These are phyloP conservation scores for Styphnolobium japonicum DNA, from an alignment of 306 rosid species.

Conservation along the genomic window DNA sequence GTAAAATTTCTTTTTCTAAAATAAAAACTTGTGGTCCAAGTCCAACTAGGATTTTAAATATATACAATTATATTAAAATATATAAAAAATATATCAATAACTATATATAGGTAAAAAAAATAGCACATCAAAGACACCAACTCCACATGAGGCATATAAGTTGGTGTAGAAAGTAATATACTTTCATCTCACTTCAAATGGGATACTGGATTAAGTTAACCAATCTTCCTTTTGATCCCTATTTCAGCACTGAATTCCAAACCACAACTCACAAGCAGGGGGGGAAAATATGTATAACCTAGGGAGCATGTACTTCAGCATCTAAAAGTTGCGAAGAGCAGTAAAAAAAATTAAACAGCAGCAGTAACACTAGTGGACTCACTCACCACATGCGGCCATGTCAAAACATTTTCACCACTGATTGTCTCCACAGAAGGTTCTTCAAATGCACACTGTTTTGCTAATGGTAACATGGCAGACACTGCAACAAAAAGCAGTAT, in stretches of 20 bases:
- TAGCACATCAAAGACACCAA: background rate
- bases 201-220: background rate
- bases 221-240: background rate
- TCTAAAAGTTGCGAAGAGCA: background rate
- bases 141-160: background rate
- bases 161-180: background rate
- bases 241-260: background rate
- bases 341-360: background rate
- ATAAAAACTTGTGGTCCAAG: background rate
- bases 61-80: background rate
- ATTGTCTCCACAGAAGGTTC: slow-evolving; percentile 83
- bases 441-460: slow-evolving; percentile 81
- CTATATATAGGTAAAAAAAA: no score
- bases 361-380: slow-evolving; percentile 31
- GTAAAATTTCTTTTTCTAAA: no score
- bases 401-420: slow-evolving; percentile 63
- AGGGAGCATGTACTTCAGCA: background rate
- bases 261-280: background rate
- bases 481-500: slow-evolving; percentile 41
- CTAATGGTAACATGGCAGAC: slow-evolving; percentile 76
- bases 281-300: background rate
- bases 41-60: background rate
- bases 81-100: no score
- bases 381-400: slow-evolving; percentile 81
- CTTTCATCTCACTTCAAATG: background rate